A percentile compares a stretch with the other conserved stretches of the same genome.
phyloP scores from a whole-genome alignment of 345 rosid species.

The Linum usitatissimum region DNA sequence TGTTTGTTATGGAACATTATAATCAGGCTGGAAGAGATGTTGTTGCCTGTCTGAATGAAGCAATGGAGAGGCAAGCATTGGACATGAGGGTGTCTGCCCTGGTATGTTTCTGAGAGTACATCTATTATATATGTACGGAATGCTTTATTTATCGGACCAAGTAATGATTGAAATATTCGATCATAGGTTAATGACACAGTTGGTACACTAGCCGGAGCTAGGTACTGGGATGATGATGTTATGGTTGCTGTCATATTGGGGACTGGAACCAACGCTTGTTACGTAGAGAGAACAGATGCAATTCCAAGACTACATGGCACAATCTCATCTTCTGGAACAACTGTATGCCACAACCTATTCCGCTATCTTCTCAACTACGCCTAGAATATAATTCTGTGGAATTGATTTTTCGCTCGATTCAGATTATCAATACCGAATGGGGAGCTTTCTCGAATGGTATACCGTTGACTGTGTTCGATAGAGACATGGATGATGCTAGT shows the following conservation, averaged over 20 bases:
- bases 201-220: slow-evolving; percentile 74
- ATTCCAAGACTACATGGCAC: slow-evolving; percentile 50
- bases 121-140: not conserved
- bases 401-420: slow-evolving; percentile 8
- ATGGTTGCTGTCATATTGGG: slow-evolving; percentile 86
- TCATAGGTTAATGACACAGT: slow-evolving; percentile 70
- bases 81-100: slow-evolving; percentile 76
- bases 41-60: slow-evolving; percentile 75
- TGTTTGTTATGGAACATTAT: not conserved
- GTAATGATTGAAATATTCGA: not conserved
- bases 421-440: slow-evolving; percentile 86
- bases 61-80: slow-evolving; percentile 52
- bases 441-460: slow-evolving; percentile 72
- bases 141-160: not conserved
- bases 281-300: slow-evolving; percentile 51
- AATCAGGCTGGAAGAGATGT: slow-evolving; percentile 66
- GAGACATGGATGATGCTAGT: slow-evolving; percentile 65
- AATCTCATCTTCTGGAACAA: slow-evolving; percentile 33
- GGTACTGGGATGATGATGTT: slow-evolving; percentile 76
- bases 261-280: slow-evolving; percentile 90
- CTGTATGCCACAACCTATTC: slow-evolving; percentile 23
- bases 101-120: slow-evolving; percentile 25
- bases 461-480: slow-evolving; percentile 55
- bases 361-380: not conserved
- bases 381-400: too few relatives aligned